Conservation (phyloP, 1,284 basidiomycete species). For the Pseudozyma pruni region DNA sequence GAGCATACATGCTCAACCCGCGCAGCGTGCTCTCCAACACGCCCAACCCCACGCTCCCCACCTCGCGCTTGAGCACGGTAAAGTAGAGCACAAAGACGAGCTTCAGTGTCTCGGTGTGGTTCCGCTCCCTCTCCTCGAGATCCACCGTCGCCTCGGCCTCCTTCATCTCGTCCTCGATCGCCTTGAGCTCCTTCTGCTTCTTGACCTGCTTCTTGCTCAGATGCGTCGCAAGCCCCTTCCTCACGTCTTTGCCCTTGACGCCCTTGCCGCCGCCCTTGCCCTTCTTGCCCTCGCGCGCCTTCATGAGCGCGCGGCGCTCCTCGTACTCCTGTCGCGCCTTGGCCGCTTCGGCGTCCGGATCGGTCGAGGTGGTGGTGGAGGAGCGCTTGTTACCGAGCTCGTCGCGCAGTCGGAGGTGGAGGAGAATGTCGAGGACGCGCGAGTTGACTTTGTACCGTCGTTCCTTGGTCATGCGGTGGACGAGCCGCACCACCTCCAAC, state of each 20-base stretch:
- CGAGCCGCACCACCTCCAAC: conserved; percentile 85
- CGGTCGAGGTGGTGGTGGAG: conserved; percentile 71
- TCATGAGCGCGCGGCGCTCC: conserved; percentile 66
- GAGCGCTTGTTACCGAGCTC: conserved; percentile 82
- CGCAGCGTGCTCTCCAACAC: conserved; percentile 88
- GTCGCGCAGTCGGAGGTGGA: conserved; percentile 85
- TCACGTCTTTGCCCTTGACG: conserved; percentile 45
- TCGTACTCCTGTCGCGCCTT: conserved; percentile 65
- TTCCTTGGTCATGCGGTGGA: conserved; percentile 97
- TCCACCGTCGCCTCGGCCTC: conserved; percentile 90
- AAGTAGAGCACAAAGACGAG: conserved; percentile 98
- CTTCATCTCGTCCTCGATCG: conserved; percentile 65
- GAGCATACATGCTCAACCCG: conserved; percentile 91
- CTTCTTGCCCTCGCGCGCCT: conserved; percentile 67
- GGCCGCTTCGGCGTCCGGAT: conserved; percentile 75
- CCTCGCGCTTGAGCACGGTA: conserved; percentile 87
- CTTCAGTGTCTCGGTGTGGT: conserved; percentile 98
- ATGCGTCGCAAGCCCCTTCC: conserved; percentile 61
- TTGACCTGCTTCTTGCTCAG: conserved; percentile 65
- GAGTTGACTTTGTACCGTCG: conserved; percentile 89
- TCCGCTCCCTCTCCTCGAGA: conserved; percentile 84
- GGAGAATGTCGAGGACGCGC: conserved; percentile 84
- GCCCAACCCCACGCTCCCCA: conserved; percentile 74
- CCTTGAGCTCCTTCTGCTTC: conserved; percentile 54
- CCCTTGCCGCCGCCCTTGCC: conserved; percentile 47